phyloP scores from a whole-genome alignment of 2,329 filamentous ascomycete genomes.

The Incumbomyces delicatus region DNA sequence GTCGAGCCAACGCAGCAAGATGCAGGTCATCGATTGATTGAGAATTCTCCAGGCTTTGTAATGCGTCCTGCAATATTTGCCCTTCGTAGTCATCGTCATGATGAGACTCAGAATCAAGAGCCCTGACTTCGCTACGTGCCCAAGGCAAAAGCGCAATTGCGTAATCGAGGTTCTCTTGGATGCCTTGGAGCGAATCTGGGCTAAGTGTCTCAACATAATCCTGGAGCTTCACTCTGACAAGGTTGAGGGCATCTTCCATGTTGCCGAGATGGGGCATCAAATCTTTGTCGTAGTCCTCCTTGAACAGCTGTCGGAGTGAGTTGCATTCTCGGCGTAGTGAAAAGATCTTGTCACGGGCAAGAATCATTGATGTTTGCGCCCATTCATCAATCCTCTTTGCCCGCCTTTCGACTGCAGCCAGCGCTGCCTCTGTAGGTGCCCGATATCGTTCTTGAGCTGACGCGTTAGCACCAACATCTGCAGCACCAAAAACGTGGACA shows the following conservation, averaged over 20 bases:
- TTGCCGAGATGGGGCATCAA: neutral
- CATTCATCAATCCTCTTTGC: conserved; percentile 1
- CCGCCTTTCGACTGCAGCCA: neutral
- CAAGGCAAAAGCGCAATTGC: neutral
- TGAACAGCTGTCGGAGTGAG: neutral
- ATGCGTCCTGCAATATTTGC: neutral
- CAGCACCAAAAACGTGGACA: conserved; percentile 6
- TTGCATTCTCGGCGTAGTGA: neutral
- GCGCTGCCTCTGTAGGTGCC: neutral
- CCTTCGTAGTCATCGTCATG: no score
- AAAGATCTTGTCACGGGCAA: conserved; percentile 1
- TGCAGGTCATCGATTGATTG: neutral
- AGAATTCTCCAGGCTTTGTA: neutral
- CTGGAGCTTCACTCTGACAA: neutral
- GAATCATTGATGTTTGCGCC: neutral
- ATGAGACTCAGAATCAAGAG: no score
- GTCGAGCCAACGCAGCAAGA: neutral
- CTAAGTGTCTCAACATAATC: neutral
- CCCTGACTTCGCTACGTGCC: neutral
- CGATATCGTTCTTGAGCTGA: neutral
- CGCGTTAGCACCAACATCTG: neutral
- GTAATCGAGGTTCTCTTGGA: neutral
- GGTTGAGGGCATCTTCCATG: neutral
- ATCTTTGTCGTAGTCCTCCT: neutral
- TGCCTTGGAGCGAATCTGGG: neutral